A percentile compares a stretch with the other conserved stretches of the same genome.
These are phyloP conservation scores for Aspergillus sparsus DNA, from an alignment of 495 filamentous ascomycete species.

Conservation along the genomic window DNA sequence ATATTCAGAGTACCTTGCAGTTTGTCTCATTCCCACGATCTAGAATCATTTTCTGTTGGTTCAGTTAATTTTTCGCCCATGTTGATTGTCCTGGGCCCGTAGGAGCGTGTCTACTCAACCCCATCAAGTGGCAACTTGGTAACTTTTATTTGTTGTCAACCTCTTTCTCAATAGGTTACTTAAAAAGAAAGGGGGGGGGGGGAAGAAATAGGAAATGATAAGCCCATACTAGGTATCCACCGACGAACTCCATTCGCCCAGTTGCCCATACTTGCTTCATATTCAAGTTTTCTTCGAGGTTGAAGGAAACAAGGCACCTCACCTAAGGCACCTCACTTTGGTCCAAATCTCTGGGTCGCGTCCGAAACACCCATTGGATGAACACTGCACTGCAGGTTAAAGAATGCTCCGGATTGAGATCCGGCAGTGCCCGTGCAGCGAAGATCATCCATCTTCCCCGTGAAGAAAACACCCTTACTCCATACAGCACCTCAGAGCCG, in stretches of 20 bases:
- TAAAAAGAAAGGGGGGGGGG: too few relatives aligned
- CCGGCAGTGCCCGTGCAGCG: conserved; percentile 9
- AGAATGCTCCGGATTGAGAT: conserved; percentile 19
- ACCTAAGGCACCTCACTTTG: neutral
- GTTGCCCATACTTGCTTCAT: too few relatives aligned
- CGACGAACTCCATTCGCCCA: too few relatives aligned
- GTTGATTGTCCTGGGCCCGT: too few relatives aligned
- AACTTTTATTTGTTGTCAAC: too few relatives aligned
- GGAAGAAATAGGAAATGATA: too few relatives aligned
- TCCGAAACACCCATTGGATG: neutral
- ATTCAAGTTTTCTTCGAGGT: too few relatives aligned
- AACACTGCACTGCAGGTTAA: conserved; percentile 12
- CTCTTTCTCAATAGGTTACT: too few relatives aligned
- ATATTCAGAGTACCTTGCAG: conserved; percentile 29
- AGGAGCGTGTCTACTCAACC: too few relatives aligned
- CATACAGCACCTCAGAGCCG: conserved; percentile 3
- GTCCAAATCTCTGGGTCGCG: neutral
- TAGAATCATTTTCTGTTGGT: neutral
- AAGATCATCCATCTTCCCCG: conserved; percentile 11
- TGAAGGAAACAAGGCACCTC: too few relatives aligned
- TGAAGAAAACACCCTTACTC: conserved; percentile 11
- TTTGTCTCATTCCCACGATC: conserved; percentile 20
- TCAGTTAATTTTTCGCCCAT: conserved; percentile 1
- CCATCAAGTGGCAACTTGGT: too few relatives aligned
- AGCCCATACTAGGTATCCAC: too few relatives aligned